Conservation (phyloP, 1,139 yeast genomes). For the Candida sanyaensis region DNA sequence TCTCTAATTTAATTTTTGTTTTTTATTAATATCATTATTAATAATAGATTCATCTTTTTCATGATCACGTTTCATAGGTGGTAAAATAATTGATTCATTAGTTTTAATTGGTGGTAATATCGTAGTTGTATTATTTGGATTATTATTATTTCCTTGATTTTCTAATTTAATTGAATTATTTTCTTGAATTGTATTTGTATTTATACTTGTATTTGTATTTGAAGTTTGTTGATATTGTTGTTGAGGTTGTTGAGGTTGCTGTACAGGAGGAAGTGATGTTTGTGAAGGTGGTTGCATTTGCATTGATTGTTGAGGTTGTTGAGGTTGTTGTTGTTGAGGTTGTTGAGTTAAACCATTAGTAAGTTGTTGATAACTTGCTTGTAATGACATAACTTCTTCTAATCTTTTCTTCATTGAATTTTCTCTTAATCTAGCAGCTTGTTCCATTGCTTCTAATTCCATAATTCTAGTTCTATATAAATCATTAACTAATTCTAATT, state of each 20-base stretch:
- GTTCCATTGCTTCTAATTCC: slow-evolving; percentile 77
- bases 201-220: too few relatives aligned
- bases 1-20: slow-evolving; percentile 11
- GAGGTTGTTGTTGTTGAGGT: not conserved
- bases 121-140: slow-evolving; percentile 3
- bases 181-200: not conserved
- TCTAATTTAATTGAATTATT: not conserved
- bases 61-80: slow-evolving; percentile 29
- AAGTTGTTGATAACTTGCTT: slow-evolving; percentile 7
- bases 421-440: slow-evolving; percentile 56
- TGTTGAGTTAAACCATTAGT: not conserved
- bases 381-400: slow-evolving; percentile 42
- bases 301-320: not conserved
- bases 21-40: slow-evolving; percentile 12
- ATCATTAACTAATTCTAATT: slow-evolving; percentile 86
- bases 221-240: not conserved
- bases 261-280: not conserved
- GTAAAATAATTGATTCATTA: slow-evolving; percentile 15
- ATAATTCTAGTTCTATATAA: slow-evolving; percentile 76
- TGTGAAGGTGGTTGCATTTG: not conserved
- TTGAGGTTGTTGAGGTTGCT: not conserved
- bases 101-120: slow-evolving; percentile 11
- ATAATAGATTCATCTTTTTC: slow-evolving; percentile 14
- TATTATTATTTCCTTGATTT: not conserved
- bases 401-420: slow-evolving; percentile 48